Evolutionary conservation across 495 filamentous ascomycete species (phyloP).

Genomic region (Penicillium canariense): DNA sequence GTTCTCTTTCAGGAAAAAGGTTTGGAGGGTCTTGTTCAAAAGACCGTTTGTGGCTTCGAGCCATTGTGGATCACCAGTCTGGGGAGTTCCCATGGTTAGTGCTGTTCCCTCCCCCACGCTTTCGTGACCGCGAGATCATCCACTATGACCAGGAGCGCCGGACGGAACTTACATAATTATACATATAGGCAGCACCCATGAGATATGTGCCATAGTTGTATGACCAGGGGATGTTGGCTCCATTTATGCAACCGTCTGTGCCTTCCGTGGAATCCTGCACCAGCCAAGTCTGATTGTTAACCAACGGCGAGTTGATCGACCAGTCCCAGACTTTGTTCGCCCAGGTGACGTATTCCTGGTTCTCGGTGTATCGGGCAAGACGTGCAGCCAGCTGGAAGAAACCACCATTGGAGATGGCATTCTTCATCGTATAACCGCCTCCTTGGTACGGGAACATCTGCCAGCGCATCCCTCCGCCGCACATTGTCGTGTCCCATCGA

Average conservation of each 20-base stretch:
- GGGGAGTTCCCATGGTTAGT: constrained; percentile 14
- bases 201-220: constrained; percentile 70
- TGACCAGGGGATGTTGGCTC: constrained; percentile 61
- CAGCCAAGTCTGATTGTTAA: constrained; percentile 42
- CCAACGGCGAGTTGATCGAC: constrained; percentile 51
- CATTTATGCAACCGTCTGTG: constrained; percentile 47
- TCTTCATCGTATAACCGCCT: constrained; percentile 71
- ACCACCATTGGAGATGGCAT: constrained; percentile 67
- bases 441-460: constrained; percentile 73
- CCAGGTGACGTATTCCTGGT: constrained; percentile 68
- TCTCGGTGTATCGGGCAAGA: constrained; percentile 65
- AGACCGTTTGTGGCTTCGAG: constrained; percentile 51
- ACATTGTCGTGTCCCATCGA: constrained; percentile 61
- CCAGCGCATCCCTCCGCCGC: constrained; percentile 78
- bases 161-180: constrained; percentile 52
- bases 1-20: constrained; percentile 51
- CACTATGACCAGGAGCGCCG: not conserved
- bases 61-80: constrained; percentile 44
- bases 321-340: constrained; percentile 67
- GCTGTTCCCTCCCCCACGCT: no score
- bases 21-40: constrained; percentile 40
- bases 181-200: constrained; percentile 68
- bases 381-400: constrained; percentile 74
- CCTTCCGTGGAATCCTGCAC: constrained; percentile 62
- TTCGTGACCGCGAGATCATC: no score